phyloP scores from a whole-genome alignment of 345 rosid species.

The Fremontodendron californicum region DNA sequence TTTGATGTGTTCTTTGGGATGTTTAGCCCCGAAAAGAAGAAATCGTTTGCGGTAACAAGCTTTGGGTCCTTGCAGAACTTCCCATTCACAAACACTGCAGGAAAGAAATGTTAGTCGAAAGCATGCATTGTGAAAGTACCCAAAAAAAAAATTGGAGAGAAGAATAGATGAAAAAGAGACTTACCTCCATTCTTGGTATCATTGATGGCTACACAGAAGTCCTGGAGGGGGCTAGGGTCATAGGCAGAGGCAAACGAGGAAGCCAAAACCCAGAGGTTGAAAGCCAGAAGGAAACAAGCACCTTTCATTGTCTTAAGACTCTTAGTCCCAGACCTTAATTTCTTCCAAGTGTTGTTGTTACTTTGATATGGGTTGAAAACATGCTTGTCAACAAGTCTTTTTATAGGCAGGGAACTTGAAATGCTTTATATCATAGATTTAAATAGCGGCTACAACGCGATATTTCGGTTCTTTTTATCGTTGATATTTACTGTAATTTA shows the following conservation, averaged over 20 bases:
- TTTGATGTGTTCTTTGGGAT: background rate
- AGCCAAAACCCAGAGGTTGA: background rate
- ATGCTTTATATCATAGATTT: background rate
- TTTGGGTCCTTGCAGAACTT: background rate
- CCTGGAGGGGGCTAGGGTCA: background rate
- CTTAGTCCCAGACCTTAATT: background rate
- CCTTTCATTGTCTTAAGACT: background rate
- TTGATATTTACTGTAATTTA: too few species aligned
- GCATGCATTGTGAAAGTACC: background rate
- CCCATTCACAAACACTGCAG: background rate
- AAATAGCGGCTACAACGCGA: too few species aligned
- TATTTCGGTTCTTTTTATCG: too few species aligned
- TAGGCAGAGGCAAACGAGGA: background rate
- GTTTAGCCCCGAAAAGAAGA: too few species aligned
- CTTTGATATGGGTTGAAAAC: background rate
- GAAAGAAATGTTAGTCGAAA: background rate
- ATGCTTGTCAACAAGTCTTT: background rate
- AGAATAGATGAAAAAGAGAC: background rate
- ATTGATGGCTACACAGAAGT: conserved; percentile 2
- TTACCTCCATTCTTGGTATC: too few species aligned
- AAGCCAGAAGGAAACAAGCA: background rate
- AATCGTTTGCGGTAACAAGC: background rate
- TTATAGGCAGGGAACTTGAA: background rate
- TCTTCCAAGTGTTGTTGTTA: background rate
- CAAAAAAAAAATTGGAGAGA: background rate